Evolutionary conservation across 805 yeast genomes (phyloP), one percentile per base, ranked within the genome.

Genomic region (Zygosaccharomyces bisporus): DNA sequence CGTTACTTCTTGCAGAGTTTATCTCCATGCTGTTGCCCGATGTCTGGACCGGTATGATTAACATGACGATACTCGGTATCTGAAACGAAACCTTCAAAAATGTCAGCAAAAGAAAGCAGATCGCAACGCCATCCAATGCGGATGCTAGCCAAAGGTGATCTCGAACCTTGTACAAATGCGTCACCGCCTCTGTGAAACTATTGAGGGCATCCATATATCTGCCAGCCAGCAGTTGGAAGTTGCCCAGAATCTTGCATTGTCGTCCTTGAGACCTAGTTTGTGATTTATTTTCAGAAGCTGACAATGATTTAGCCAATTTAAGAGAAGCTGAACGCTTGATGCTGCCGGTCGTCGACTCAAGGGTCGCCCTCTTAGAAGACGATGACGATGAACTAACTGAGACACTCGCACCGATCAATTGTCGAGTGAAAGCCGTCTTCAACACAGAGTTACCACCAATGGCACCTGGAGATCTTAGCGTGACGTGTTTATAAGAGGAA

Each of bases 91-190:
- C 58, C 54, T 37, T 71, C 64, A 83, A 61, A 53, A 71, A 80
- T 9, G 82, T 72, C 39, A 86, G 68, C 43, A 89, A 62, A 4
- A 83, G 61, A 32, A 83, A 61, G 47, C 86, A 77, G 1, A 86
- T 79, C 0, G 83, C 84, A 8, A 89, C 67, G 0, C 90, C 87
- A 54, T 89, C 96, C n/a, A 91, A 60, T 0, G 96, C 80, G 21
- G 91, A 82, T 0, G 83, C 98, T 10, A 87, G 71, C 98, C 98
- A 93, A 6, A 93, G 67, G 55, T 77, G 76, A 60, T 93, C 99
- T 40, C 79, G 79, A 2, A 81, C 71, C 9, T 76, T 71, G 47
- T 78, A 79, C 43, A 88, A 65, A 18, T 75, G 66, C 2, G 69
- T 56, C 1, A 83, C 72, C 0, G 96, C 81, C 32, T 89, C 95